These are phyloP conservation scores for Fusarium avenaceum DNA, from an alignment of 2,329 filamentous ascomycete species.

Conservation along the genomic window DNA sequence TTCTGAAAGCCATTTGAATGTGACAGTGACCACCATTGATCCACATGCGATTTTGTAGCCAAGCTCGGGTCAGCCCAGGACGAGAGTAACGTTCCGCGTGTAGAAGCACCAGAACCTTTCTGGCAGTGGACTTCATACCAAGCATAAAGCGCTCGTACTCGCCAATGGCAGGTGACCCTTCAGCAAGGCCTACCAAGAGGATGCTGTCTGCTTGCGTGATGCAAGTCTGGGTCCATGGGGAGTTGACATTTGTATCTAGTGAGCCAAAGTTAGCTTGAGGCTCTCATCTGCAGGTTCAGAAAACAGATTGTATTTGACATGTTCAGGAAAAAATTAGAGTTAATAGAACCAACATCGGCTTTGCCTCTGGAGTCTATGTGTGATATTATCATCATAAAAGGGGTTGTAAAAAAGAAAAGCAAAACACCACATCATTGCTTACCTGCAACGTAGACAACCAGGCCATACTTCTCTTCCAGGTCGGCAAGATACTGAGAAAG, in stretches of 20 bases:
- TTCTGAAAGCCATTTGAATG: slow-evolving; percentile 92
- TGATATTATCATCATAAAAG: slow-evolving; percentile 65
- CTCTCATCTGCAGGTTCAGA: slow-evolving; percentile 12
- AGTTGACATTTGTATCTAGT: slow-evolving; percentile 96
- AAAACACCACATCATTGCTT: slow-evolving; percentile 51
- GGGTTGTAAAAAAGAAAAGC: slow-evolving; percentile 15
- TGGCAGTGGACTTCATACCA: slow-evolving; percentile 95
- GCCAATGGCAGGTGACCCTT: slow-evolving; percentile 89
- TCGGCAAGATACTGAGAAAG: slow-evolving; percentile 96
- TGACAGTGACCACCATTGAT: slow-evolving; percentile 98
- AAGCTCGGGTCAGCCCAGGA: slow-evolving; percentile 86
- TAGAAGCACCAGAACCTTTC: slow-evolving; percentile 90
- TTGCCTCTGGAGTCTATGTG: slow-evolving; percentile 61
- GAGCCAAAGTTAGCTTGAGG: slow-evolving; percentile 48
- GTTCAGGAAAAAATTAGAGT: slow-evolving; percentile 79
- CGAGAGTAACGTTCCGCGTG: slow-evolving; percentile 90
- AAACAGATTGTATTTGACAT: slow-evolving; percentile 10
- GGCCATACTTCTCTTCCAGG: slow-evolving; percentile 94
- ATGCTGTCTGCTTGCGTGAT: slow-evolving; percentile 98
- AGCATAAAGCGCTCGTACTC: slow-evolving; percentile 97
- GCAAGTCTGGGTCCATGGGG: slow-evolving; percentile 98
- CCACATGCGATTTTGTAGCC: slow-evolving; percentile 94
- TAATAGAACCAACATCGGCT: slow-evolving; percentile 67
- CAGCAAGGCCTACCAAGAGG: slow-evolving; percentile 89
- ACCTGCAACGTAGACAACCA: slow-evolving; percentile 93